Evolutionary conservation across 768 basidiomycete genomes (phyloP).

Genomic region (Russula compacta): DNA sequence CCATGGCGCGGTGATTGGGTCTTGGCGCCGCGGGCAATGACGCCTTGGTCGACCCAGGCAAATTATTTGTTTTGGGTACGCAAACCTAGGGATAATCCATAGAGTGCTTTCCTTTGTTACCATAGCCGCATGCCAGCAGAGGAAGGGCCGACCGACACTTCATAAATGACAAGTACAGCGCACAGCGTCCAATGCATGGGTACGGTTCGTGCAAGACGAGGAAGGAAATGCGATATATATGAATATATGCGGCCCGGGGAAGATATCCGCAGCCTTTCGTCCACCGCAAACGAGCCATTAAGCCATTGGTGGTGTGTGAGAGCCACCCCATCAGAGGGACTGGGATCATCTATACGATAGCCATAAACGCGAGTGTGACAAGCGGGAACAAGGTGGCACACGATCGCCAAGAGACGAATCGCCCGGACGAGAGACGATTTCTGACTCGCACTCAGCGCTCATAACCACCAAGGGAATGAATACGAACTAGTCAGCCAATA

Average conservation of each 20-base stretch:
- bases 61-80: slow-evolving; percentile 89
- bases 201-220: background rate
- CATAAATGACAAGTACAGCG: too few relatives aligned
- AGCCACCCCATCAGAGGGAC: slow-evolving; percentile 58
- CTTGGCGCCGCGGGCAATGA: slow-evolving; percentile 49
- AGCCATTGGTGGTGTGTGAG: slow-evolving; percentile 65
- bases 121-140: too few relatives aligned
- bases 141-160: too few relatives aligned
- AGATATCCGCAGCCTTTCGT: slow-evolving; percentile 54
- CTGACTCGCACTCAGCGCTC: slow-evolving; percentile 67
- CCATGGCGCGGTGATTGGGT: slow-evolving; percentile 64
- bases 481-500: background rate
- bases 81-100: slow-evolving; percentile 36
- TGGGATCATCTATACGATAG: slow-evolving; percentile 49
- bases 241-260: too few relatives aligned
- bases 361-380: slow-evolving; percentile 37
- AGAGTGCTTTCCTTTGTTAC: background rate
- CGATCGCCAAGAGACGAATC: slow-evolving; percentile 67
- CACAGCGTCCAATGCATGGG: background rate
- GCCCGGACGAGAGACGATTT: slow-evolving; percentile 59
- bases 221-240: background rate
- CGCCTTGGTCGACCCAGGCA: slow-evolving; percentile 41
- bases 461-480: slow-evolving; percentile 48
- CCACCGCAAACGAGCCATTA: slow-evolving; percentile 81
- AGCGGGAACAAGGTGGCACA: slow-evolving; percentile 47